A percentile compares a stretch with the other conserved stretches of the same genome.
Conservation (phyloP, 2,329 filamentous ascomycete species). For the Tolypocladium ophioglossoides region DNA sequence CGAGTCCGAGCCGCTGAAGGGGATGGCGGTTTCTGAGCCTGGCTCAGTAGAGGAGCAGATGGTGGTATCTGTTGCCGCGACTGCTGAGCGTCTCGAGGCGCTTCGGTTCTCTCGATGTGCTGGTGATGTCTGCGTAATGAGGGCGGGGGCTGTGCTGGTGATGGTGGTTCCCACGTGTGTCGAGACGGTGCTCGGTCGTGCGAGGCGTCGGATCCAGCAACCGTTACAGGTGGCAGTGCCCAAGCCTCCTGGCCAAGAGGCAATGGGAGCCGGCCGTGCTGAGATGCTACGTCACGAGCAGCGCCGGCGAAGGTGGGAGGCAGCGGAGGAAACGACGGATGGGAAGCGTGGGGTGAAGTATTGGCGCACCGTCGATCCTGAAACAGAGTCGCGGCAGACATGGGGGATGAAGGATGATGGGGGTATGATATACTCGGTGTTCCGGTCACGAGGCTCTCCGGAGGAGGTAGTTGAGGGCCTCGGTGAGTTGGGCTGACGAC, state of each 20-base stretch:
- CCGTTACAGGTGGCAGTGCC: not conserved
- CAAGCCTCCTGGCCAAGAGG: not conserved
- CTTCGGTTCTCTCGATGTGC: not conserved
- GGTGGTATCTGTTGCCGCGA: not conserved
- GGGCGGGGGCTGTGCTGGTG: not conserved
- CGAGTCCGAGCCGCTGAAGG: not conserved
- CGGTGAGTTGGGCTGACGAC: slow-evolving; percentile 16
- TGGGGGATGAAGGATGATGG: slow-evolving; percentile 5
- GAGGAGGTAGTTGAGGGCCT: slow-evolving; percentile 14
- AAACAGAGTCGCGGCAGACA: not conserved
- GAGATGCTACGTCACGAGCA: not conserved
- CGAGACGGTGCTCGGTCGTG: not conserved
- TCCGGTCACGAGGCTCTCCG: slow-evolving; percentile 12
- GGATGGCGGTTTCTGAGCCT: not conserved
- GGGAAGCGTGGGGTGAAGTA: not conserved
- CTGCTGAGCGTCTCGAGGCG: not conserved
- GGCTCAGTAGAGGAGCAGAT: not conserved
- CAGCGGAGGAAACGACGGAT: not conserved
- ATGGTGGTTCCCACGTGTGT: not conserved
- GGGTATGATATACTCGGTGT: slow-evolving; percentile 6
- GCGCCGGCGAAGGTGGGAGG: not conserved
- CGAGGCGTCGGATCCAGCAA: not conserved
- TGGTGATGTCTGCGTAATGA: not conserved
- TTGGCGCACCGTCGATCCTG: not conserved
- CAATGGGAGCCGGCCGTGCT: not conserved